phyloP scores from a whole-genome alignment of 164 flowering plant species.

The Liquidambar formosana region DNA sequence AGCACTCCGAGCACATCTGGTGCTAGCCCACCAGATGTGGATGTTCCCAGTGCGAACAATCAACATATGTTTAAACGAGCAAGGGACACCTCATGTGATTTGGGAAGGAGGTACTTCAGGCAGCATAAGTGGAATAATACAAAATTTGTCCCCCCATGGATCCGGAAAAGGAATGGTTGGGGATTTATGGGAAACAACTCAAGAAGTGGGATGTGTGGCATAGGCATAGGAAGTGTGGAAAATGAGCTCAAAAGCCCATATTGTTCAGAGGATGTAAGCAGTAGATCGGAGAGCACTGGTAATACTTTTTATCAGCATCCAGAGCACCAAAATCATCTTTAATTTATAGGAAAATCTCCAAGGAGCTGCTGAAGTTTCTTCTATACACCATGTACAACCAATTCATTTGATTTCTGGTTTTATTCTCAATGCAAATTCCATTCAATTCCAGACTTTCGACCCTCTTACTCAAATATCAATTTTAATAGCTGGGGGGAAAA shows the following conservation, averaged over 20 bases:
- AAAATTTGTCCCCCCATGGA: conserved; percentile 47
- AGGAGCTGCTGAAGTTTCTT: conserved; percentile 13
- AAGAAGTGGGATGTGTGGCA: conserved; percentile 29
- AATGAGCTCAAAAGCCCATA: conserved; percentile 21
- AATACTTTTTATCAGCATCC: conserved; percentile 30
- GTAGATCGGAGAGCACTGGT: conserved; percentile 22
- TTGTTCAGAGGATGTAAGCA: conserved; percentile 28
- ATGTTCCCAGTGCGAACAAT: conserved; percentile 21
- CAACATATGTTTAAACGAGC: conserved; percentile 25
- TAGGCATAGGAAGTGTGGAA: conserved; percentile 28
- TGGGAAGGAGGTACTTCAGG: conserved; percentile 62
- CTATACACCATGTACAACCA: conserved; percentile 22
- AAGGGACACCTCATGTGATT: conserved; percentile 36
- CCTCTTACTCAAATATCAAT: conserved; percentile 3
- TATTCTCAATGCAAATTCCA: conserved; percentile 16
- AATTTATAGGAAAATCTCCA: conserved; percentile 27
- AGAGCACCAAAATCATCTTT: conserved; percentile 32
- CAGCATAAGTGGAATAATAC: conserved; percentile 64
- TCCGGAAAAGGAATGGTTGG: conserved; percentile 37
- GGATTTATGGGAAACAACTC: conserved; percentile 36
- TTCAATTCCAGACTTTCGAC: conserved; percentile 13
- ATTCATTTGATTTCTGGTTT: conserved; percentile 28
- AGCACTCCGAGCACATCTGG: conserved; percentile 30
- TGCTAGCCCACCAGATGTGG: conserved; percentile 17
- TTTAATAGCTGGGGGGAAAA: neutral